Base-by-base conservation (phyloP, 306 rosid genomes). In the Cercis canadensis region DNA sequence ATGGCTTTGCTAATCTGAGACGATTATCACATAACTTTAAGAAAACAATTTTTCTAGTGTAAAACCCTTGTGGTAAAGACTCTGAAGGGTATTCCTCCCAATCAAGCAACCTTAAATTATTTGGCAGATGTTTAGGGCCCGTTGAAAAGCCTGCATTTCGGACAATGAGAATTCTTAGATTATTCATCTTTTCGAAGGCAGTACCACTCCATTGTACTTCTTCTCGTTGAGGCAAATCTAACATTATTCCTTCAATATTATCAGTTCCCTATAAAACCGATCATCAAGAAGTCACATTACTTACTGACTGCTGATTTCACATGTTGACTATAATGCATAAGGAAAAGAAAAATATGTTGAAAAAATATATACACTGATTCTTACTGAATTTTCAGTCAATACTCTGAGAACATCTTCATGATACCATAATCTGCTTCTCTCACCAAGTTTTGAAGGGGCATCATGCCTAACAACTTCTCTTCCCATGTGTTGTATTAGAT, bases 401-500 rank as follows among this genome's bases (percentile, higher is more conserved):
- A 62, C 18, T 19, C 7, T 16, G 11, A 62, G 31, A 21, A 19
- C 52, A 65, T 32, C 70, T 8, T 46, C 15, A n/a, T 47, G 19
- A 65, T 3, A 46, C 44, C 44, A 65, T 46, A 65, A 32, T 47
- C 44, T 46, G 31, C 31, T 47, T 4, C 57, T 24, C 21, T n/a
- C 2, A 4, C 44, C n/a, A 15, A 15, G 36, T 16, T 62, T 32
- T 39, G 15, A 15, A 24, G 29, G 31, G 0, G 57, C 14, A 11
- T 65, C 29, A 2, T 65, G 9, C 44, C 8, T 8, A 7, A 31
- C 70, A 24, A 65, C 16, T 17, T 29, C 43, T 54, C 10, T 67
- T 16, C 61, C 50, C 73, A 67, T 67, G 7, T 65, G 44, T 4
- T 65, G 58, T 31, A 65, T 49, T 10, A 49, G 12, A 4, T 49